Base-by-base conservation (phyloP, 2,329 filamentous ascomycete species). In the Penicillium sp. region DNA sequence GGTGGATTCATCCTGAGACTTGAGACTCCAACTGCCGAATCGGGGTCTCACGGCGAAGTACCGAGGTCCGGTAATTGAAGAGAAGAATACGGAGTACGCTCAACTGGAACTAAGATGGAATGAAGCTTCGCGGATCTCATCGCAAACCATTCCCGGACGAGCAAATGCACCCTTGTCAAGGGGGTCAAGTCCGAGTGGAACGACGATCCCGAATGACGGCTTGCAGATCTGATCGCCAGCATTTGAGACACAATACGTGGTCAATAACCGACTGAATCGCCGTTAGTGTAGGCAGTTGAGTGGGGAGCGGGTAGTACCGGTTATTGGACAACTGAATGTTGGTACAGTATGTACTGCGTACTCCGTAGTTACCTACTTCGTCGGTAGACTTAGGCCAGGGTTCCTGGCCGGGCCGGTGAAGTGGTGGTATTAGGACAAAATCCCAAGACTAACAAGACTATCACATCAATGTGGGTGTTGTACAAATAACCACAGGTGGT, bases 181-280 rank as follows among this genome's bases (percentile, higher is more conserved):
- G 53, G 47, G 49, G 50, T 56, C 47, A 46, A 52, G 33, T n/a
- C 49, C 46, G 44, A 50, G 49, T 51, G 49, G 46, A 46, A 50
- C 30, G 55, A 50, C 46, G 58, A 60, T 60, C 58, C 53, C 49
- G 44, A 51, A 47, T 56, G 57, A 57, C 49, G 55, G 55, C 54
- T 53, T 60, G 59, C 59, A 61, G 57, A 60, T 61, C 59, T 30
- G 59, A 61, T 61, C 57, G 59, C 51, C 57, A 49, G 48, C 49
- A 50, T 30, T 57, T 57, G 56, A 59, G 49, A 55, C 49, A 55
- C 14, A 27, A 40, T 59, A 58, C 57, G 55, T 60, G 57, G 55
- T 59, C 52, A 49, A 51, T 45, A 54, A 45, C 35, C 51, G 50
- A 58, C 46, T 51, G 46, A 46, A 53, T 55, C 52, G 37, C 52